These are phyloP conservation scores for Lachnellula occidentalis DNA, from an alignment of 2,329 filamentous ascomycete genomes.

Conservation along the genomic window DNA sequence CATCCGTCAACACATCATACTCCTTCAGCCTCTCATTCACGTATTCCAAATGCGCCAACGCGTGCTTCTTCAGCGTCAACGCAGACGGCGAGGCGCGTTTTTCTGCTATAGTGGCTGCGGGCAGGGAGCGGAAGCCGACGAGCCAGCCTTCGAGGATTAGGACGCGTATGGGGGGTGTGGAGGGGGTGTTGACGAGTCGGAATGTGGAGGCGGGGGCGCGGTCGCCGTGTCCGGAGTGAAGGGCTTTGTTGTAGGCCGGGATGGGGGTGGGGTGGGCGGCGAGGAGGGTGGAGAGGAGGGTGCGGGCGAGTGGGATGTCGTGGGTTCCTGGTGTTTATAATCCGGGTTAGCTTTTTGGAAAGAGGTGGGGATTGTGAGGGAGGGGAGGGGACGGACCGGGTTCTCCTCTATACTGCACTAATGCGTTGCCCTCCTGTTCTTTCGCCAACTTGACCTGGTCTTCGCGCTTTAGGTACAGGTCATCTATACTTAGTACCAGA, in stretches of 20 bases:
- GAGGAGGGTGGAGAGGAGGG: constrained; percentile 49
- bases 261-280: constrained; percentile 44
- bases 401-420: constrained; percentile 62
- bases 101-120: constrained; percentile 38
- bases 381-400: constrained; percentile 39
- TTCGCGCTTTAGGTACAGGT: constrained; percentile 61
- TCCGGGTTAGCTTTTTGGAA: neutral
- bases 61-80: constrained; percentile 47
- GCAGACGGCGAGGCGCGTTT: constrained; percentile 34
- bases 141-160: constrained; percentile 71
- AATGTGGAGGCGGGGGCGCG: constrained; percentile 47
- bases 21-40: constrained; percentile 52
- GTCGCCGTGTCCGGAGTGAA: constrained; percentile 58
- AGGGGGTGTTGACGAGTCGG: constrained; percentile 38
- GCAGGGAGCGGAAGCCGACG: constrained; percentile 58
- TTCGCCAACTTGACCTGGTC: constrained; percentile 49
- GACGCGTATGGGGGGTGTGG: constrained; percentile 34
- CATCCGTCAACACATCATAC: constrained; percentile 56
- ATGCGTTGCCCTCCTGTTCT: constrained; percentile 49
- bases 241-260: constrained; percentile 63
- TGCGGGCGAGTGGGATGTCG: constrained; percentile 51
- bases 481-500: constrained; percentile 59
- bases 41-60: constrained; percentile 49
- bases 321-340: constrained; percentile 45
- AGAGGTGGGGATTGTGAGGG: neutral